These are phyloP conservation scores for Colletotrichum spaethianum DNA, from an alignment of 2,329 filamentous ascomycete species.

Conservation along the genomic window DNA sequence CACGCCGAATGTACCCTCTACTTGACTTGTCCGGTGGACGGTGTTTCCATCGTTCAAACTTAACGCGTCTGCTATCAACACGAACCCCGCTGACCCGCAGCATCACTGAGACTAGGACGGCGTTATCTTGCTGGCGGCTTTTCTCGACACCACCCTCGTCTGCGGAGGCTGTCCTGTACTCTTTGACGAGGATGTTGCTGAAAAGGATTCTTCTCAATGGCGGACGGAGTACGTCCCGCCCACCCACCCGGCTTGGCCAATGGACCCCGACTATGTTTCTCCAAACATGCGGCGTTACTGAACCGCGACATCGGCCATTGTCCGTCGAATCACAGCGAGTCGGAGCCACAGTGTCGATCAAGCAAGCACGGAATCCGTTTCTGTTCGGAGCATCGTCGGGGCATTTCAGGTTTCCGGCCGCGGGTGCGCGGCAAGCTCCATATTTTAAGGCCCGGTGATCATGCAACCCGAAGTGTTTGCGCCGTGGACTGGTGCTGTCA, in stretches of 20 bases:
- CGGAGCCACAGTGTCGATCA: constrained; percentile 21
- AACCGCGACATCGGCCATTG: constrained; percentile 16
- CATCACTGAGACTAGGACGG: constrained; percentile 18
- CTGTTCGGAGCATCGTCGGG: constrained; percentile 32
- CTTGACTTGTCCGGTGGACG: neutral
- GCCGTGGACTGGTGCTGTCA: constrained; percentile 13
- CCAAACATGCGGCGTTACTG: constrained; percentile 1
- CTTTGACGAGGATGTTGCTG: neutral
- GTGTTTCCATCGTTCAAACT: constrained; percentile 32
- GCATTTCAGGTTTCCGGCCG: neutral
- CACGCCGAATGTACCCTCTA: constrained; percentile 10
- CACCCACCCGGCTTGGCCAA: neutral
- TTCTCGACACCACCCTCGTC: neutral
- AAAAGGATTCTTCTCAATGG: neutral
- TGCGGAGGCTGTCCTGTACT: neutral
- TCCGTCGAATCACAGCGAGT: constrained; percentile 18
- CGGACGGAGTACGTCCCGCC: neutral
- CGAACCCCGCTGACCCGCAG: constrained; percentile 20
- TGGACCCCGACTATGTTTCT: constrained; percentile 4
- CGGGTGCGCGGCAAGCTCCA: constrained; percentile 32
- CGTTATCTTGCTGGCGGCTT: neutral
- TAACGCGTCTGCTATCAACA: constrained; percentile 23
- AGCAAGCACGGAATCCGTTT: constrained; percentile 13
- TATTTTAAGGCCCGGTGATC: constrained; percentile 36
- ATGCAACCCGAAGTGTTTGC: constrained; percentile 31